Evolutionary conservation across 768 basidiomycete genomes (phyloP).

Genomic region (Mycena leptocephala): DNA sequence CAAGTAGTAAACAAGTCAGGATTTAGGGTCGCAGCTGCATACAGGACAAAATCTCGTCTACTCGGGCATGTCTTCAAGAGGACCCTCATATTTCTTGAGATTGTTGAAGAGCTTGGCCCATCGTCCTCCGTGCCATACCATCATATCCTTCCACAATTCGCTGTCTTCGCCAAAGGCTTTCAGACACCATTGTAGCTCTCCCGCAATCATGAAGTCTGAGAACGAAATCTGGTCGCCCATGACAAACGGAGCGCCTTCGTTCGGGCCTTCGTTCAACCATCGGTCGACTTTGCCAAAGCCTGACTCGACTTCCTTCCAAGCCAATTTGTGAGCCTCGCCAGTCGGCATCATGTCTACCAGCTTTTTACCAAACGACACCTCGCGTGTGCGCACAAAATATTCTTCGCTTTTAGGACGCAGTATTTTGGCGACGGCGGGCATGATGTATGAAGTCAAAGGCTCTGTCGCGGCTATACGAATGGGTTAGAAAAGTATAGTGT

Average conservation of each 20-base stretch:
- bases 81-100: constrained; percentile 51
- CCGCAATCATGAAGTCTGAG: constrained; percentile 54
- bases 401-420: constrained; percentile 47
- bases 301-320: constrained; percentile 46
- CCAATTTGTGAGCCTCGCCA: constrained; percentile 41
- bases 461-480: neutral
- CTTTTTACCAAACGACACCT: constrained; percentile 47
- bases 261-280: constrained; percentile 52
- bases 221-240: constrained; percentile 52
- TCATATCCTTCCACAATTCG: constrained; percentile 51
- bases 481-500: too few species aligned
- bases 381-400: constrained; percentile 54
- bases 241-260: constrained; percentile 48
- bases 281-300: constrained; percentile 42
- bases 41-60: too few species aligned
- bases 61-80: constrained; percentile 14
- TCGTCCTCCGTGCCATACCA: constrained; percentile 55
- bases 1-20: too few species aligned
- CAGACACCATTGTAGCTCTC: constrained; percentile 54
- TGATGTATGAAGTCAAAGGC: constrained; percentile 18
- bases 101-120: constrained; percentile 53
- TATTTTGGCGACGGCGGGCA: constrained; percentile 22
- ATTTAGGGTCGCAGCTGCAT: too few species aligned
- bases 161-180: constrained; percentile 42
- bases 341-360: constrained; percentile 54